A percentile compares a stretch with the other conserved stretches of the same genome.
phyloP scores from a whole-genome alignment of 2,329 filamentous ascomycete genomes.

The Talaromyces pinophilus region DNA sequence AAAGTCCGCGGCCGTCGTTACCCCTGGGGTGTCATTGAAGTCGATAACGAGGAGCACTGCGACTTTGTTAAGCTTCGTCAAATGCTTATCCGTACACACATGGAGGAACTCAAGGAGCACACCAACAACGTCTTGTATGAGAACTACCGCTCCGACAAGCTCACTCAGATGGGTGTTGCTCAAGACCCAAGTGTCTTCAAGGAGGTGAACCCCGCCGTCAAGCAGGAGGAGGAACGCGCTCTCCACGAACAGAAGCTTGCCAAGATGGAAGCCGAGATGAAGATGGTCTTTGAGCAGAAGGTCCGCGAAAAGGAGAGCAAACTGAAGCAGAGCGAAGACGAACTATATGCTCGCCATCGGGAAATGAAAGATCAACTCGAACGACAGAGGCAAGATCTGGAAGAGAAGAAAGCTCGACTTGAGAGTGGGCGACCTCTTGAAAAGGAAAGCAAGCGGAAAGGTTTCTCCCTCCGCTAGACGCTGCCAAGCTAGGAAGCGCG shows the following conservation, averaged over 20 bases:
- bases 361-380: slow-evolving; percentile 99
- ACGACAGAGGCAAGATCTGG: slow-evolving; percentile 87
- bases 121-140: slow-evolving; percentile 99
- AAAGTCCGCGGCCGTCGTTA: slow-evolving; percentile 95
- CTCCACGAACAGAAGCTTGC: slow-evolving; percentile 99
- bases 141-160: slow-evolving; percentile 99
- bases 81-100: slow-evolving; percentile 99
- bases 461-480: slow-evolving; percentile 91
- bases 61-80: slow-evolving; percentile 99
- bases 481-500: slow-evolving; percentile 11
- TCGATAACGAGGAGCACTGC: slow-evolving; percentile 99
- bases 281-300: slow-evolving; percentile 99
- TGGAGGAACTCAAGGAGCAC: slow-evolving; percentile 99
- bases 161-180: slow-evolving; percentile 95
- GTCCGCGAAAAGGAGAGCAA: slow-evolving; percentile 99
- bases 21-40: slow-evolving; percentile 98
- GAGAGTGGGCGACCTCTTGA: slow-evolving; percentile 95
- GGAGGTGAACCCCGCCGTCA: slow-evolving; percentile 99
- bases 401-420: slow-evolving; percentile 96
- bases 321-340: slow-evolving; percentile 98
- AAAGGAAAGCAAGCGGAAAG: slow-evolving; percentile 98
- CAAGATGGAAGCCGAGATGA: slow-evolving; percentile 99
- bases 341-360: slow-evolving; percentile 94
- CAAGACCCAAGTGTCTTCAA: slow-evolving; percentile 99
- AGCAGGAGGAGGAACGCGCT: slow-evolving; percentile 98